phyloP scores from a whole-genome alignment of 768 basidiomycete species.

The Xanthoconium stramineum region DNA sequence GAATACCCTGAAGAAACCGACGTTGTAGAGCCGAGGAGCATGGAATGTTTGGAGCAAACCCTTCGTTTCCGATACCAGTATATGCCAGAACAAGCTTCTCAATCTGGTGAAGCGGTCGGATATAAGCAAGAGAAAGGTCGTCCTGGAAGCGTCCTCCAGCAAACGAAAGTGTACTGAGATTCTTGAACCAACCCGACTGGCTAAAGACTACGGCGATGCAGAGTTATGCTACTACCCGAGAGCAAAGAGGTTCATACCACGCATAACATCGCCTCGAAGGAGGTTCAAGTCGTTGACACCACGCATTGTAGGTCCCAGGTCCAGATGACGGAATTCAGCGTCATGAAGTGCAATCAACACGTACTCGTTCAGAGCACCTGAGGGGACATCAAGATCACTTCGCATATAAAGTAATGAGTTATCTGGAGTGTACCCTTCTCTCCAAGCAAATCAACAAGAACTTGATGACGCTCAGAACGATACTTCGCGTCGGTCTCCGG shows the following conservation, averaged over 20 bases:
- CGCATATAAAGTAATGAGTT: too few species aligned
- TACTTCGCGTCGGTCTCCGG: not conserved
- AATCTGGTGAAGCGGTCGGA: constrained; percentile 54
- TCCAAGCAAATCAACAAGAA: constrained; percentile 35
- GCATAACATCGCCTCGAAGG: constrained; percentile 39
- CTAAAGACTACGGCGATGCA: constrained; percentile 47
- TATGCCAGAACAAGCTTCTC: constrained; percentile 45
- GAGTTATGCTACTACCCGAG: constrained; percentile 2
- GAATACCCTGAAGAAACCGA: constrained; percentile 43
- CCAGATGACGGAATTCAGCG: constrained; percentile 43
- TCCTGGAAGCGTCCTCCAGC: constrained; percentile 38
- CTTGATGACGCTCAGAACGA: constrained; percentile 33
- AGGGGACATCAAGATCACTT: not conserved
- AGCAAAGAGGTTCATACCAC: constrained; percentile 32
- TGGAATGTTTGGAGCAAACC: constrained; percentile 37
- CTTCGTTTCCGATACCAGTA: constrained; percentile 60
- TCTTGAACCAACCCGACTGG: constrained; percentile 49
- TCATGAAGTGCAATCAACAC: constrained; percentile 44
- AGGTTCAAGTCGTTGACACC: constrained; percentile 53
- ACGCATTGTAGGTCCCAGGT: constrained; percentile 43
- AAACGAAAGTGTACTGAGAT: constrained; percentile 50
- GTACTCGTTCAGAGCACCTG: constrained; percentile 48
- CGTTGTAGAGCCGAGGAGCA: not conserved
- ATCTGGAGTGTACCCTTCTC: constrained; percentile 21
- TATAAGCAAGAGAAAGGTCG: constrained; percentile 48